These are phyloP conservation scores for Rhizopogon vinicolor DNA, from an alignment of 768 basidiomycete species.

Conservation along the genomic window DNA sequence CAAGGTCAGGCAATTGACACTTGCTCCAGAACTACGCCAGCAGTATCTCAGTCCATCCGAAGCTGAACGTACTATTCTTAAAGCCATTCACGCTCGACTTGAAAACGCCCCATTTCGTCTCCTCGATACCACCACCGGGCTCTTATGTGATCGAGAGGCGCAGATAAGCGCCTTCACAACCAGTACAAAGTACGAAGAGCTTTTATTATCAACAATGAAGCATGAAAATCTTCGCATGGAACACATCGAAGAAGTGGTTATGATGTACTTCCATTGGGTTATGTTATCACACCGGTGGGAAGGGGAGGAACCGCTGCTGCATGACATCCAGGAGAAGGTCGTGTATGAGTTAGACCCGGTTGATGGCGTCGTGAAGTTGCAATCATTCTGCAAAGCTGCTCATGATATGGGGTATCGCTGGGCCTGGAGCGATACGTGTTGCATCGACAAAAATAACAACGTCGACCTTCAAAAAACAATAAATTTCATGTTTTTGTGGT, in stretches of 20 bases:
- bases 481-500: constrained; percentile 2
- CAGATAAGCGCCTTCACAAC: neutral
- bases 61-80: neutral
- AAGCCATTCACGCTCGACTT: neutral
- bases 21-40: neutral
- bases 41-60: neutral
- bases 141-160: neutral
- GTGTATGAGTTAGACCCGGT: neutral
- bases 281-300: constrained; percentile 4
- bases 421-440: constrained; percentile 10
- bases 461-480: constrained; percentile 3
- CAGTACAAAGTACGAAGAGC: neutral
- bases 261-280: neutral
- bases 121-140: neutral
- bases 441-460: constrained; percentile 9
- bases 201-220: neutral
- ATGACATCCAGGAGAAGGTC: neutral
- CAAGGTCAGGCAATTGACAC: neutral
- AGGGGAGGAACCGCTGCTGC: neutral
- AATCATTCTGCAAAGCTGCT: neutral
- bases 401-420: neutral
- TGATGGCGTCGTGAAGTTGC: neutral
- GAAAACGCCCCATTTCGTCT: neutral
- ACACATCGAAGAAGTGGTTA: neutral
- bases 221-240: neutral